These are phyloP conservation scores for Scheffersomyces spartinae DNA, from an alignment of 805 yeast species.

Conservation along the genomic window DNA sequence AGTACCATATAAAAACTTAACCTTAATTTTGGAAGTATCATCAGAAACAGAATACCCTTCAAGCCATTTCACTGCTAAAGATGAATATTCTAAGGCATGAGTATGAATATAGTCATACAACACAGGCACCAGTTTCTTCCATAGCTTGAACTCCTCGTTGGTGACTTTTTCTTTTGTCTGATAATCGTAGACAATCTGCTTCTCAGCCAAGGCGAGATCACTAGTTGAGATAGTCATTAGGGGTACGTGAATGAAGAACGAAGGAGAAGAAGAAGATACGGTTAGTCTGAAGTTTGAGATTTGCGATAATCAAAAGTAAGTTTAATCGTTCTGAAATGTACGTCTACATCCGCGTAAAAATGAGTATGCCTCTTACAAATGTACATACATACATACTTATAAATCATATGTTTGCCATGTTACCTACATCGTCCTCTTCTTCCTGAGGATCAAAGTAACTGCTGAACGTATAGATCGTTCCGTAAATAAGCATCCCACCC, in stretches of 20 bases:
- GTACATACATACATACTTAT: too few species aligned
- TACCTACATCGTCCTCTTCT: conserved; percentile 15
- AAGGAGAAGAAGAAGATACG: too few species aligned
- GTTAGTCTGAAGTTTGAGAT: too few species aligned
- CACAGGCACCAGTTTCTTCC: conserved; percentile 80
- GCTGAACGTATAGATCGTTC: conserved; percentile 73
- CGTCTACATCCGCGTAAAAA: too few species aligned
- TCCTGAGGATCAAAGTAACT: conserved; percentile 49
- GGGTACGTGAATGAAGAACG: too few species aligned
- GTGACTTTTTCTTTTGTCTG: conserved; percentile 49
- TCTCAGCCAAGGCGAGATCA: too few species aligned
- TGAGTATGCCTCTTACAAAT: too few species aligned
- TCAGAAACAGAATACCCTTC: conserved; percentile 30
- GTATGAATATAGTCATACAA: conserved; percentile 67
- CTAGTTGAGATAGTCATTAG: too few species aligned
- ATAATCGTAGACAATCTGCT: too few species aligned
- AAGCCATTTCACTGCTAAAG: conserved; percentile 59
- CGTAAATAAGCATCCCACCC: conserved; percentile 80
- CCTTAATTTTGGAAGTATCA: too few species aligned
- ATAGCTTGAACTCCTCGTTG: conserved; percentile 65
- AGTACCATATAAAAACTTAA: conserved; percentile 39
- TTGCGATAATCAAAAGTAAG: too few species aligned
- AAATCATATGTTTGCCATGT: conserved; percentile 1
- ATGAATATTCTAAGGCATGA: conserved; percentile 57
- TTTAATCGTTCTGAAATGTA: too few species aligned